Evolutionary conservation across 805 yeast genomes (phyloP), one percentile per base, ranked within the genome.

Genomic region (Cyberlindnera euphorbiae): DNA sequence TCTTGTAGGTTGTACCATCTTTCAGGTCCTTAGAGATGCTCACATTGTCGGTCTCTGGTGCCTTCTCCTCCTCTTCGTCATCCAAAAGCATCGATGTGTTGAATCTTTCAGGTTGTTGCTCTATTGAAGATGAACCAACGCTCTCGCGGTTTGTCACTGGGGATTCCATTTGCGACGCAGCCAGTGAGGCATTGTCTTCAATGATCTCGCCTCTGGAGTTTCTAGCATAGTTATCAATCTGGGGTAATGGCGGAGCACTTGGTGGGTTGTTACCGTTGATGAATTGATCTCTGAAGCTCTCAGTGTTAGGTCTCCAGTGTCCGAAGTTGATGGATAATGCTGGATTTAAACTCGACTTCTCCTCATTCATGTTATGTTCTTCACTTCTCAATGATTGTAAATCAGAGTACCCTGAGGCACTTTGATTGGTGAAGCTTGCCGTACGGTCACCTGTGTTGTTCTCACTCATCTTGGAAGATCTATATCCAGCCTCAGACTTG

Each of bases 241-340:
- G 36, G 3, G 55, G 55, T 7, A 48, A 26, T 8, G 56, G 56
- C 4, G 56, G 66, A 8, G 56, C 49, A n/a, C n/a, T n/a, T n/a
- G n/a, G n/a, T 7, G 51, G 62, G 29, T 65, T 70, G 29, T 62
- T 62, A 11, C 44, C 24, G 6, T 57, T 60, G 28, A 72, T 71
- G 38, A 72, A 72, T 35, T 66, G 67, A 40, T 71, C 76, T 35
- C 78, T 58, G 50, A 54, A 71, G 26, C 59, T 60, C 22, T 59
- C 63, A 8, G 81, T 76, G 47, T 77, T 72, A 2, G 82, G 82
- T 50, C 67, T 69, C 83, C 84, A 77, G 18, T 59, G 59, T 3
- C 78, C 79, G 59, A 73, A 60, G 38, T 64, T 69, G 28, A 73
- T 55, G 4, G 63, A 59, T 40, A 52, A 32, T 1, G 57, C 58